These are phyloP conservation scores for Dendrostoma leiphaemia DNA, from an alignment of 2,329 filamentous ascomycete species.

Conservation along the genomic window DNA sequence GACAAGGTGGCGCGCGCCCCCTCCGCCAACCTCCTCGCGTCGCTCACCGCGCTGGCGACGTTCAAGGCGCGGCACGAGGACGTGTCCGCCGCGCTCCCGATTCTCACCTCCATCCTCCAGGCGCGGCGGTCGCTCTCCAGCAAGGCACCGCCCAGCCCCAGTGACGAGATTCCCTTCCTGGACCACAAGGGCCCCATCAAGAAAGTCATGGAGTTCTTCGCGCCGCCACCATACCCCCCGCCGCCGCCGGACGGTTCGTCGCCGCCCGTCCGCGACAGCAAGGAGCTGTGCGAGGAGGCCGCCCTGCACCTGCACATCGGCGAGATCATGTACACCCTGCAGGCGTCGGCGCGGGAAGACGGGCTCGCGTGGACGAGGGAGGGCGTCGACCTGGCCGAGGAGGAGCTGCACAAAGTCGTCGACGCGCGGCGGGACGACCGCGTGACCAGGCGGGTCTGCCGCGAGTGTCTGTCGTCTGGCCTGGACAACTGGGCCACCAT, in stretches of 20 bases:
- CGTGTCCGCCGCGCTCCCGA: slow-evolving; percentile 69
- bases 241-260: slow-evolving; percentile 69
- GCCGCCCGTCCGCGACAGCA: slow-evolving; percentile 61
- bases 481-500: slow-evolving; percentile 82
- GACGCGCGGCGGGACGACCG: slow-evolving; percentile 27
- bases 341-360: slow-evolving; percentile 55
- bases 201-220: slow-evolving; percentile 25
- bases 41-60: slow-evolving; percentile 74
- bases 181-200: slow-evolving; percentile 16
- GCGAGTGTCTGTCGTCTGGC: slow-evolving; percentile 73
- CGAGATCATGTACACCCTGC: slow-evolving; percentile 80
- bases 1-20: slow-evolving; percentile 51
- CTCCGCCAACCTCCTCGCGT: slow-evolving; percentile 70
- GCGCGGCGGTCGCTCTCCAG: slow-evolving; percentile 64
- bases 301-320: slow-evolving; percentile 87
- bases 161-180: not conserved
- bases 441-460: slow-evolving; percentile 60
- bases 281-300: slow-evolving; percentile 78
- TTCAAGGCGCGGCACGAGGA: slow-evolving; percentile 72
- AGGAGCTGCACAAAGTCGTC: slow-evolving; percentile 52
- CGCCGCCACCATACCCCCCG: slow-evolving; percentile 64
- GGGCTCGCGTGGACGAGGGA: slow-evolving; percentile 89
- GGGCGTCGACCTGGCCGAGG: slow-evolving; percentile 77
- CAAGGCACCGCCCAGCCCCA: slow-evolving; percentile 16
- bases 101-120: slow-evolving; percentile 80